These are phyloP conservation scores for Tetracladium setigerum DNA, from an alignment of 495 filamentous ascomycete genomes.

Conservation along the genomic window DNA sequence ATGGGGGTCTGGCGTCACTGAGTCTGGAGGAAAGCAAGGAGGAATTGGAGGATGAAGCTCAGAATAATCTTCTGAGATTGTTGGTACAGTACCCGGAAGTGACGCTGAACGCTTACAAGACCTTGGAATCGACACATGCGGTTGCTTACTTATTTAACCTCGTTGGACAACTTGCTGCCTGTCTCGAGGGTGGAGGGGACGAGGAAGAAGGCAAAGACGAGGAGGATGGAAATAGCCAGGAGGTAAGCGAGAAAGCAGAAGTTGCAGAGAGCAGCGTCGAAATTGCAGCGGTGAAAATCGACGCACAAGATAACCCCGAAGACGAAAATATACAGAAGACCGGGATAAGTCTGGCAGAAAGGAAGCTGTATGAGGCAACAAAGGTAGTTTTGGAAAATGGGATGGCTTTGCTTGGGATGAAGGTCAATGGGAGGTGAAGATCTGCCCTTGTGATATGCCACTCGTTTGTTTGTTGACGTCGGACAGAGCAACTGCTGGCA, in stretches of 20 bases:
- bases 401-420: conserved; percentile 46
- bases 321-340: neutral
- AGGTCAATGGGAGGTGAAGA: too few relatives aligned
- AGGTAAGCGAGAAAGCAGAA: too few relatives aligned
- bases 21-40: conserved; percentile 46
- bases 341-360: conserved; percentile 39
- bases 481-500: too few relatives aligned
- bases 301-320: conserved; percentile 47
- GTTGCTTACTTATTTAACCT: conserved; percentile 53
- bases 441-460: too few relatives aligned
- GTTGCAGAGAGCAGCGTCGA: too few relatives aligned
- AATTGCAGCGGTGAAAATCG: too few relatives aligned
- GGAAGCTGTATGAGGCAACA: conserved; percentile 48
- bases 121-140: conserved; percentile 56
- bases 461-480: too few relatives aligned
- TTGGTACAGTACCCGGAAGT: conserved; percentile 59
- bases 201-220: conserved; percentile 29
- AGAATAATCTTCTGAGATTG: conserved; percentile 49
- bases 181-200: conserved; percentile 37
- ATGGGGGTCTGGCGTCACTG: conserved; percentile 33
- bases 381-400: conserved; percentile 53
- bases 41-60: conserved; percentile 48
- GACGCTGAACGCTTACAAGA: conserved; percentile 52
- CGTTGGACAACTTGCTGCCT: conserved; percentile 48
- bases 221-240: neutral